phyloP scores from a whole-genome alignment of 208 protist genomes.

The Trichomonas tenax region DNA sequence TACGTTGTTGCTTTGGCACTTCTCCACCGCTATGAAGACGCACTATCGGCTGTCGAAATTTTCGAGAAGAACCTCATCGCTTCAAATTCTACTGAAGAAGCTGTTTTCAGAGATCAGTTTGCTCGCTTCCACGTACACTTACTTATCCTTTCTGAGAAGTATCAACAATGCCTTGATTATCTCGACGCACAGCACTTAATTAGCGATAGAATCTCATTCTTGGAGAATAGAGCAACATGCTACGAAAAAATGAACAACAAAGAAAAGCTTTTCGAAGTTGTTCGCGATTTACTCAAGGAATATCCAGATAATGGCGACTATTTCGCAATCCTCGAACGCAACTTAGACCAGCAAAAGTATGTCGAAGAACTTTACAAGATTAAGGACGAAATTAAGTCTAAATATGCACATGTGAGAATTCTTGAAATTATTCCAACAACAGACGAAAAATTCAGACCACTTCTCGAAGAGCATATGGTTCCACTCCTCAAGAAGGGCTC shows the following conservation, averaged over 20 bases:
- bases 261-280: neutral
- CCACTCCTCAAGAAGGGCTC: neutral
- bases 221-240: neutral
- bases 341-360: neutral
- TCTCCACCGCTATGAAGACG: neutral
- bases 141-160: neutral
- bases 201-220: neutral
- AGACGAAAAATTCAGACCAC: neutral
- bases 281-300: neutral
- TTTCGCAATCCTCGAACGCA: neutral
- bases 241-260: neutral
- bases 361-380: neutral
- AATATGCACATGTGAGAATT: neutral
- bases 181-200: neutral
- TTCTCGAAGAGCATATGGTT: neutral
- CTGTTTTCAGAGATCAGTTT: neutral
- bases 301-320: constrained; percentile 14
- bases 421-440: neutral
- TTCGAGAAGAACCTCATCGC: neutral
- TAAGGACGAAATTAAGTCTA: neutral
- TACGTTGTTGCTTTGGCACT: neutral
- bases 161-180: neutral
- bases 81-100: neutral
- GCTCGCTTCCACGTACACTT: neutral
- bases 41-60: neutral